These are phyloP conservation scores for Cyclocybe aegerita DNA, from an alignment of 768 basidiomycete species.

Conservation along the genomic window DNA sequence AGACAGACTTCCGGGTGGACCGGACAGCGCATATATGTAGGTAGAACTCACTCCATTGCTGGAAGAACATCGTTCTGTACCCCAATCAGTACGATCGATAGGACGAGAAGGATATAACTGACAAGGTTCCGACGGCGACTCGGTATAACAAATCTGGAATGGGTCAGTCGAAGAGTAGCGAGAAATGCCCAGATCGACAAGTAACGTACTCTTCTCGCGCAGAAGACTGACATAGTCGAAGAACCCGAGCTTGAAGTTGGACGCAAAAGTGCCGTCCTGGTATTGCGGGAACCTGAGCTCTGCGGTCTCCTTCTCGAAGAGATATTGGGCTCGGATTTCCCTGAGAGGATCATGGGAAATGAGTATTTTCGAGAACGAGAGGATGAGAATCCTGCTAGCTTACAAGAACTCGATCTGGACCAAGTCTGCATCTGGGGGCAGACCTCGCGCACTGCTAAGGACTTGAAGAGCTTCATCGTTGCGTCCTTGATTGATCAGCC, in stretches of 20 bases:
- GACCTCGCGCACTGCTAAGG: conserved; percentile 56
- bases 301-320: conserved; percentile 70
- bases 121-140: conserved; percentile 60
- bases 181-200: not conserved
- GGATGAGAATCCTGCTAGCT: conserved; percentile 21
- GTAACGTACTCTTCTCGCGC: conserved; percentile 39
- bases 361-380: not conserved
- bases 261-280: conserved; percentile 58
- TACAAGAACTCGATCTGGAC: conserved; percentile 76
- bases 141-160: conserved; percentile 56
- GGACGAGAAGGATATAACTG: conserved; percentile 14
- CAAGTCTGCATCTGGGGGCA: conserved; percentile 57
- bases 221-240: conserved; percentile 64
- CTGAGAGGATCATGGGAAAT: conserved; percentile 24
- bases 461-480: conserved; percentile 72
- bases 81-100: not conserved
- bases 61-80: conserved; percentile 70
- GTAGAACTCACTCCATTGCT: conserved; percentile 63
- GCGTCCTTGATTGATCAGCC: conserved; percentile 76
- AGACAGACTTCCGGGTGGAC: not conserved
- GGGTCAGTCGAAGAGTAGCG: not conserved
- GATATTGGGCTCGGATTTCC: conserved; percentile 71
- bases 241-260: conserved; percentile 61
- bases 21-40: too few species aligned
- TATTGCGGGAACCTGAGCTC: conserved; percentile 57